phyloP scores from a whole-genome alignment of 352 stramenopile genomes.

The Pythium coloratum region DNA sequence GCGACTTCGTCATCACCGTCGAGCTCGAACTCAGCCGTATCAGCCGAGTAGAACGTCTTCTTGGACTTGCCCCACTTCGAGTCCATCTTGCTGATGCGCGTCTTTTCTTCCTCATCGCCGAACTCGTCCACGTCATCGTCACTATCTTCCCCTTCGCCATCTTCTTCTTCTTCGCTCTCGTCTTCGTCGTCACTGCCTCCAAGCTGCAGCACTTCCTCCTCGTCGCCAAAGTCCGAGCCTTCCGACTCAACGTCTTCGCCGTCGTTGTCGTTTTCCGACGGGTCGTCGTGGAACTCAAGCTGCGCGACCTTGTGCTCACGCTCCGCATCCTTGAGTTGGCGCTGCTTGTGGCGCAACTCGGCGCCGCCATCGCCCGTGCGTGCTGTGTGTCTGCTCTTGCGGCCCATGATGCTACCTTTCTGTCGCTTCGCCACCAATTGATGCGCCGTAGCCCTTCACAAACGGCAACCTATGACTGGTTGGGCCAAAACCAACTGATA shows the following conservation, averaged over 20 bases:
- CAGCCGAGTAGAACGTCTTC: constrained; percentile 85
- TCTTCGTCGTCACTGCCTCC: constrained; percentile 42
- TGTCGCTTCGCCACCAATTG: constrained; percentile 20
- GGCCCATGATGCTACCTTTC: constrained; percentile 50
- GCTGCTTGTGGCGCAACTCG: constrained; percentile 68
- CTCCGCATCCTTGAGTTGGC: constrained; percentile 61
- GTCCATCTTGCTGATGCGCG: constrained; percentile 75
- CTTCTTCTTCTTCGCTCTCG: constrained; percentile 45
- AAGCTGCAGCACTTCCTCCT: constrained; percentile 72
- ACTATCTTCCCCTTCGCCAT: constrained; percentile 32
- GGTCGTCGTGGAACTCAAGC: constrained; percentile 85
- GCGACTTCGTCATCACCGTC: constrained; percentile 78
- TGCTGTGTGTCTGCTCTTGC: constrained; percentile 62
- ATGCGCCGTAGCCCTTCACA: constrained; percentile 25
- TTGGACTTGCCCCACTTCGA: constrained; percentile 86
- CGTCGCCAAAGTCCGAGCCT: constrained; percentile 53
- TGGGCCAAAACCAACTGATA: constrained; percentile 27
- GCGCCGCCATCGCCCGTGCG: constrained; percentile 78
- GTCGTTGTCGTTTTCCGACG: constrained; percentile 71
- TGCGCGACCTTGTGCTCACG: constrained; percentile 61
- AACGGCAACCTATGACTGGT: constrained; percentile 30
- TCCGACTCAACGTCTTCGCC: constrained; percentile 60
- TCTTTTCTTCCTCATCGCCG: constrained; percentile 66
- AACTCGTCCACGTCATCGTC: constrained; percentile 50
- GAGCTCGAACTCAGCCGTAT: constrained; percentile 81